Evolutionary conservation across 345 rosid species (phyloP), one percentile per base, ranked within the genome.

Genomic region (Limnanthes douglasii): DNA sequence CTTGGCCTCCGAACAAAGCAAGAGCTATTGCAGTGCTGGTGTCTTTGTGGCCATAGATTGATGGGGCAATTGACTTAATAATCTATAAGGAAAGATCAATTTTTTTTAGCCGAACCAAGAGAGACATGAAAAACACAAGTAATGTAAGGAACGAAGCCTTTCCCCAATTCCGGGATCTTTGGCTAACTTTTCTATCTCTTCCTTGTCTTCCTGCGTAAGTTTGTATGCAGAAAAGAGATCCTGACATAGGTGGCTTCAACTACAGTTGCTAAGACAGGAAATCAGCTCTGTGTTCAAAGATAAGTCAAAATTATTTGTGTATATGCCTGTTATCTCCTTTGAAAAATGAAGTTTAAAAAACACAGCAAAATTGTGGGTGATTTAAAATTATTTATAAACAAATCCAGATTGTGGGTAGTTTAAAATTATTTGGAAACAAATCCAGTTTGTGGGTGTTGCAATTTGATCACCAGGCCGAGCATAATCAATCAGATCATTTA

Each of bases 381-480:
- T 15, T 23, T 39, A 37, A 15, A 30, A 27, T 12, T 15, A 14
- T 33, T 42, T 7, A 33, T 34, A 28, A 21, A 3, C 32, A 22
- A n/a, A 21, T 15, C 34, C 12, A 48, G 8, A 51, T 43, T 48
- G 17, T 59, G 40, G n/a, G n/a, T n/a, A n/a, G n/a, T n/a, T n/a
- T n/a, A n/a, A n/a, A n/a, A n/a, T n/a, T n/a, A n/a, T n/a, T n/a
- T n/a, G n/a, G n/a, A n/a, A n/a, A n/a, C n/a, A n/a, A n/a, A n/a
- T n/a, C n/a, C n/a, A n/a, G n/a, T n/a, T n/a, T n/a, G n/a, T n/a
- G n/a, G 43, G 50, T 24, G 20, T 4, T 65, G 84, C 98, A 58
- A 90, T 78, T 66, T 85, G 94, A 63, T 90, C 99, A 29, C 96
- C 99, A 13, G 96, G 94, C 41, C 83, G 83, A 22, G 99, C 99